Evolutionary conservation across 164 flowering plant genomes (phyloP).

Genomic region (Kingdonia uniflora): DNA sequence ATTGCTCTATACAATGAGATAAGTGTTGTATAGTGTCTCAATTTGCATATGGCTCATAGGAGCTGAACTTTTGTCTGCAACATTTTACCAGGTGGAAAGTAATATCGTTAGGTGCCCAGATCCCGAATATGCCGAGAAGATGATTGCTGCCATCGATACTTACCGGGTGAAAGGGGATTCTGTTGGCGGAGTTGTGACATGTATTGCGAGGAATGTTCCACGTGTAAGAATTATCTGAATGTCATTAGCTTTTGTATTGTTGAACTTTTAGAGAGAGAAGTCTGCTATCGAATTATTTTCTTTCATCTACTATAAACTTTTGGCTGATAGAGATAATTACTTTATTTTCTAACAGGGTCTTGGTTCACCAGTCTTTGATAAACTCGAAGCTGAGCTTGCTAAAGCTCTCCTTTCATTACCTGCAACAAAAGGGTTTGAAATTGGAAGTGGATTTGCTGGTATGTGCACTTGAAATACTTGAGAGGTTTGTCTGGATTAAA

Average conservation of each 20-base stretch:
- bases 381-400: constrained; percentile 97
- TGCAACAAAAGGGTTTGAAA: constrained; percentile 89
- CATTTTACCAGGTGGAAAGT: constrained; percentile 71
- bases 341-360: constrained; percentile 57
- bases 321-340: not conserved
- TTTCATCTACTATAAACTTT: too few relatives aligned
- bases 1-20: too few relatives aligned
- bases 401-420: constrained; percentile 84
- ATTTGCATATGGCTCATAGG: too few relatives aligned
- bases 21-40: too few relatives aligned
- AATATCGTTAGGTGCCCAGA: constrained; percentile 93
- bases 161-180: constrained; percentile 86
- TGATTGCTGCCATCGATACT: constrained; percentile 93
- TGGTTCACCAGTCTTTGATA: constrained; percentile 96
- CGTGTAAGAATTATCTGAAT: constrained; percentile 39
- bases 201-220: constrained; percentile 84
- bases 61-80: too few relatives aligned
- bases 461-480: not conserved
- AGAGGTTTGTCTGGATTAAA: not conserved
- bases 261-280: not conserved
- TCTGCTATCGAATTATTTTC: too few relatives aligned
- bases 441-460: constrained; percentile 99
- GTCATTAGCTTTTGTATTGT: not conserved
- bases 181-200: constrained; percentile 93
- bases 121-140: constrained; percentile 91